phyloP scores from a whole-genome alignment of 208 protist species.

The Herpetomonas samuelpessoai region DNA sequence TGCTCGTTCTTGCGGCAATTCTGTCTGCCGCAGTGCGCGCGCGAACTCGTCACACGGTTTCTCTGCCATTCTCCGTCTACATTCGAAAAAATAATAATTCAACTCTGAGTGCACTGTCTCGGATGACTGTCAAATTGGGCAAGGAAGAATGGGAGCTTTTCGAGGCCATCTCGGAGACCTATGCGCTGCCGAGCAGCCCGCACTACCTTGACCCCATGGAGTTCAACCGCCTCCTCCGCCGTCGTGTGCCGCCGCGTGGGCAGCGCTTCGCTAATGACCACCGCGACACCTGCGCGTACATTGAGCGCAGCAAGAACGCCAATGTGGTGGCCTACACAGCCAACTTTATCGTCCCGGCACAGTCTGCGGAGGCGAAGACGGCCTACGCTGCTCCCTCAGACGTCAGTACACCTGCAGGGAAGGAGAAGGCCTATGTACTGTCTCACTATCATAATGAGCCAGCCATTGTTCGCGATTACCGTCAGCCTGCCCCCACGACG shows the following conservation, averaged over 20 bases:
- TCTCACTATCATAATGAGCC: no score
- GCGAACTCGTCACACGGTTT: no score
- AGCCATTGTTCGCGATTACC: no score
- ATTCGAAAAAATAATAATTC: conserved; percentile 6
- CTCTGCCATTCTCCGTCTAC: no score
- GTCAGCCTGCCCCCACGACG: no score
- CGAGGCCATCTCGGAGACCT: conserved; percentile 18
- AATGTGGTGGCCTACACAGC: conserved; percentile 81
- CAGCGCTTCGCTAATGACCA: conserved; percentile 66
- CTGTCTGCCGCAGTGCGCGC: no score
- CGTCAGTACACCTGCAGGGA: no score
- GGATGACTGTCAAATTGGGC: conserved; percentile 14
- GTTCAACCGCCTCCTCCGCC: conserved; percentile 43
- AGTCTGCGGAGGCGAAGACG: no score
- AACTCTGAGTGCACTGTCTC: conserved; percentile 10
- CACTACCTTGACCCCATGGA: conserved; percentile 18
- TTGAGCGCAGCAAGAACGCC: conserved; percentile 71
- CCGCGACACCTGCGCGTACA: conserved; percentile 80
- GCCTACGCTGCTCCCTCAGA: no score
- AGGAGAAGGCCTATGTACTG: no score
- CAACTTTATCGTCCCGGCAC: conserved; percentile 18
- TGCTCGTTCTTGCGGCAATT: no score
- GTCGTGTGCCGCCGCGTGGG: conserved; percentile 37
- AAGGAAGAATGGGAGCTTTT: conserved; percentile 30
- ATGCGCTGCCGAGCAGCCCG: conserved; percentile 23